These are phyloP conservation scores for Scheffersomyces ergatensis DNA, from an alignment of 805 yeast species.

Conservation along the genomic window DNA sequence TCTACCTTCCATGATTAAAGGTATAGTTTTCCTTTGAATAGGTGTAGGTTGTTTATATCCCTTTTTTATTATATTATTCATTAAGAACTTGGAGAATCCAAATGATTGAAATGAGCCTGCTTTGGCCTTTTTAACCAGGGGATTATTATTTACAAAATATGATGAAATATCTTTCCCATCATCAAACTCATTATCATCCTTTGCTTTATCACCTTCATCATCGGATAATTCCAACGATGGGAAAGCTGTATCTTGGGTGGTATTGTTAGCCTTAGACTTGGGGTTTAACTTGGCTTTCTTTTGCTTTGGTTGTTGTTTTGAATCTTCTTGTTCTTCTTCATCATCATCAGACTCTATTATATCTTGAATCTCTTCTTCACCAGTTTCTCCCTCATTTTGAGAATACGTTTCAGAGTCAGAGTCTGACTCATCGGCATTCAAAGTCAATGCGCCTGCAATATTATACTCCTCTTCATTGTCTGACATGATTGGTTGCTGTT, in stretches of 20 bases:
- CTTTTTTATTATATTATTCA: conserved; percentile 70
- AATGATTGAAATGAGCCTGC: conserved; percentile 86
- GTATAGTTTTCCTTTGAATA: conserved; percentile 93
- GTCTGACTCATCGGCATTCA: conserved; percentile 39
- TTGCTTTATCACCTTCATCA: conserved; percentile 32
- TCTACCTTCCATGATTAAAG: conserved; percentile 77
- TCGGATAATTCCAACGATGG: conserved; percentile 56
- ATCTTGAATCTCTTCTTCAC: conserved; percentile 45
- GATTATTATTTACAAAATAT: conserved; percentile 40
- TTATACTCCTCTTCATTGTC: conserved; percentile 55
- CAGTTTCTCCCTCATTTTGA: conserved; percentile 20
- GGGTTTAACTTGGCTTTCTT: conserved; percentile 25
- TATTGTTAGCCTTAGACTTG: conserved; percentile 9
- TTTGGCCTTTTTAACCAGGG: conserved; percentile 57
- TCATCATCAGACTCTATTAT: conserved; percentile 49
- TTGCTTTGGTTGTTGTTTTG: conserved; percentile 21
- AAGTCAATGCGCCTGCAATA: conserved; percentile 60
- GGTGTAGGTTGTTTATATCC: conserved; percentile 98
- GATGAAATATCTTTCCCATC: conserved; percentile 24
- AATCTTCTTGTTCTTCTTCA: conserved; percentile 31
- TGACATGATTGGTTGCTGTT: conserved; percentile 13
- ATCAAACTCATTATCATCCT: conserved; percentile 27
- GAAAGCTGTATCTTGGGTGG: conserved; percentile 23
- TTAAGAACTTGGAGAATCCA: conserved; percentile 73
- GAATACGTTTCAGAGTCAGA: conserved; percentile 12